phyloP scores from a whole-genome alignment of 495 filamentous ascomycete genomes.

The Podospora comata region DNA sequence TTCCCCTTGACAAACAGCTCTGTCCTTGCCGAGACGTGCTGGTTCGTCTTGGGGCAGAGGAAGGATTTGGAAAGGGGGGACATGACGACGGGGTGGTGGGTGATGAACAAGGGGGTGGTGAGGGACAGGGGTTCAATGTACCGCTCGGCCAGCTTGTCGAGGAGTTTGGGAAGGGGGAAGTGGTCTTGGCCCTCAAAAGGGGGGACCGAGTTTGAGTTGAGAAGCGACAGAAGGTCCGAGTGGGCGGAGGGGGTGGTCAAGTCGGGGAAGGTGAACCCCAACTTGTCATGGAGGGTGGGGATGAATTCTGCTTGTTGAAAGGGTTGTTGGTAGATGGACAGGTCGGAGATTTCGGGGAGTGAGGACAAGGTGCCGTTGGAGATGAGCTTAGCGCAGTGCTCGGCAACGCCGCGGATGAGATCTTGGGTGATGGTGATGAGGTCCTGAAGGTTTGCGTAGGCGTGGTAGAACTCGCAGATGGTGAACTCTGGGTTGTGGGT shows the following conservation, averaged over 20 bases:
- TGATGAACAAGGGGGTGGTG: conserved; percentile 77
- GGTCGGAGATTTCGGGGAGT: conserved; percentile 47
- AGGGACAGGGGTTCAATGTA: conserved; percentile 72
- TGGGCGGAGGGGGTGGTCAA: conserved; percentile 56
- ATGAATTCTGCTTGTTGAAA: conserved; percentile 79
- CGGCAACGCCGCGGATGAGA: conserved; percentile 58
- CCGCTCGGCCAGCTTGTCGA: conserved; percentile 73
- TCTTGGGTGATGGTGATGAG: conserved; percentile 72
- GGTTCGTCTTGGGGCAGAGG: conserved; percentile 55
- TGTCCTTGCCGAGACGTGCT: conserved; percentile 68
- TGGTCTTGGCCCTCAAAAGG: conserved; percentile 46
- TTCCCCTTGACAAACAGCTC: conserved; percentile 81
- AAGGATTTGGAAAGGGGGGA: conserved; percentile 91
- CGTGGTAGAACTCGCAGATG: conserved; percentile 93
- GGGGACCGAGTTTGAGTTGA: conserved; percentile 46
- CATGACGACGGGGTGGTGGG: conserved; percentile 85
- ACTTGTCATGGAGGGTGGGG: conserved; percentile 64
- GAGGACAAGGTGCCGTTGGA: conserved; percentile 41
- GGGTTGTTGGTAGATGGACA: conserved; percentile 36
- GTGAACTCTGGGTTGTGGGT: conserved; percentile 99
- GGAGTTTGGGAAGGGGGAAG: conserved; percentile 70
- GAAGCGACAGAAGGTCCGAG: conserved; percentile 53
- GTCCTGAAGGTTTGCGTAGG: conserved; percentile 73
- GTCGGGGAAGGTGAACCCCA: conserved; percentile 65
- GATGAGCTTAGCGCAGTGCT: conserved; percentile 50